These are phyloP conservation scores for Beauveria varroae DNA, from an alignment of 2,329 filamentous ascomycete genomes.

Conservation along the genomic window DNA sequence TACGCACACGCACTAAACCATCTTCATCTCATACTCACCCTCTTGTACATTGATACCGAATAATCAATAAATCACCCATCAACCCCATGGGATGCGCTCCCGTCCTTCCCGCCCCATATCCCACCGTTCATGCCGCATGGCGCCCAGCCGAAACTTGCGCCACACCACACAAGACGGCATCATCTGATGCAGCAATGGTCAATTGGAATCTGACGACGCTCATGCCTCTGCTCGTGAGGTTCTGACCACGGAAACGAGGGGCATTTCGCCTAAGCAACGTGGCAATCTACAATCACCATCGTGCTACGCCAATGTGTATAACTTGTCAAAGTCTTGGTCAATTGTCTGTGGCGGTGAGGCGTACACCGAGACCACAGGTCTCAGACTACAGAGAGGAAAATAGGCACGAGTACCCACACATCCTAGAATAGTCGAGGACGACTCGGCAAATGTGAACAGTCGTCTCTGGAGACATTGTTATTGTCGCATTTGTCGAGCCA, in stretches of 20 bases:
- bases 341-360: not conserved
- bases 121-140: constrained; percentile 10
- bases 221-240: not conserved
- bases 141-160: not conserved
- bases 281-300: not conserved
- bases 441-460: not conserved
- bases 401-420: not conserved
- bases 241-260: not conserved
- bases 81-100: constrained; percentile 5
- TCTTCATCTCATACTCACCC: not conserved
- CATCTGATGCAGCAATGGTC: not conserved
- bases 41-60: not conserved
- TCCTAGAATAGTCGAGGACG: not conserved
- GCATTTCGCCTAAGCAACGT: not conserved
- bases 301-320: not conserved
- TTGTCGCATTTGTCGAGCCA: not conserved
- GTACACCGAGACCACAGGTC: not conserved
- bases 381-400: not conserved
- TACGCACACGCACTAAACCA: not conserved
- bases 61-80: not conserved
- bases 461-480: not conserved
- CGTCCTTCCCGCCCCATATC: constrained; percentile 3
- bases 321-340: not conserved
- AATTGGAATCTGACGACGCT: not conserved
- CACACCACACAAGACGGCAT: not conserved